Evolutionary conservation across 2,329 filamentous ascomycete species (phyloP).

Genomic region (Ophiostoma pallidulum): DNA sequence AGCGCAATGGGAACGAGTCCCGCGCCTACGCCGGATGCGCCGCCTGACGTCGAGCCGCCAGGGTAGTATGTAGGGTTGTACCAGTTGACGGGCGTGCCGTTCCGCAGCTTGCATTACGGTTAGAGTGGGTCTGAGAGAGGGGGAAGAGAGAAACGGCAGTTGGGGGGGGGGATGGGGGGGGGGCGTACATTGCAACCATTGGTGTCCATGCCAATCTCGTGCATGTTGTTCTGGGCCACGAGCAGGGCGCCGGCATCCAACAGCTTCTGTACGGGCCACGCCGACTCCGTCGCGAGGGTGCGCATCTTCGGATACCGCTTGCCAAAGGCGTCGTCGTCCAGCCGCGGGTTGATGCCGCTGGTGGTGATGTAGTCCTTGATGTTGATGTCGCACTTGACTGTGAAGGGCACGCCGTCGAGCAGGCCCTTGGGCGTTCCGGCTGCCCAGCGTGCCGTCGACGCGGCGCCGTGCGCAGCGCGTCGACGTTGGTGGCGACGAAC

Average conservation of each 20-base stretch:
- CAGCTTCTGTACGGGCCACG: constrained; percentile 62
- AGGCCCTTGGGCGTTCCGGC: constrained; percentile 55
- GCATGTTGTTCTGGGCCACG: constrained; percentile 70
- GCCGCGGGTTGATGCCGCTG: constrained; percentile 47
- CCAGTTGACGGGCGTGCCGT: constrained; percentile 69
- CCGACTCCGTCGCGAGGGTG: constrained; percentile 42
- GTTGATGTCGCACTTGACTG: constrained; percentile 73
- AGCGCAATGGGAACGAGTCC: constrained; percentile 68
- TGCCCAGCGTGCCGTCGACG: constrained; percentile 64
- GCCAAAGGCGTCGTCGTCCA: constrained; percentile 26
- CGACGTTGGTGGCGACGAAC: constrained; percentile 58
- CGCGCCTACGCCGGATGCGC: constrained; percentile 57
- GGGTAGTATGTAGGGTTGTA: constrained; percentile 69
- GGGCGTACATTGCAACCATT: constrained; percentile 64
- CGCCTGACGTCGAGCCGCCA: constrained; percentile 72
- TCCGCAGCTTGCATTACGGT: constrained; percentile 38
- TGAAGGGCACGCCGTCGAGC: constrained; percentile 74
- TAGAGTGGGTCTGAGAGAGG: not conserved
- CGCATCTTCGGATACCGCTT: constrained; percentile 42
- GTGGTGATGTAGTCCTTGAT: constrained; percentile 61
- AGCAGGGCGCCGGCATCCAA: constrained; percentile 66
- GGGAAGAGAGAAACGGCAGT: not conserved
- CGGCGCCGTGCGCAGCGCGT: constrained; percentile 56
- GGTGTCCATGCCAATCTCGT: constrained; percentile 70
- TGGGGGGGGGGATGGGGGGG: too few species aligned